Conservation (phyloP, 306 rosid genomes). For the Oemleria cerasiformis region DNA sequence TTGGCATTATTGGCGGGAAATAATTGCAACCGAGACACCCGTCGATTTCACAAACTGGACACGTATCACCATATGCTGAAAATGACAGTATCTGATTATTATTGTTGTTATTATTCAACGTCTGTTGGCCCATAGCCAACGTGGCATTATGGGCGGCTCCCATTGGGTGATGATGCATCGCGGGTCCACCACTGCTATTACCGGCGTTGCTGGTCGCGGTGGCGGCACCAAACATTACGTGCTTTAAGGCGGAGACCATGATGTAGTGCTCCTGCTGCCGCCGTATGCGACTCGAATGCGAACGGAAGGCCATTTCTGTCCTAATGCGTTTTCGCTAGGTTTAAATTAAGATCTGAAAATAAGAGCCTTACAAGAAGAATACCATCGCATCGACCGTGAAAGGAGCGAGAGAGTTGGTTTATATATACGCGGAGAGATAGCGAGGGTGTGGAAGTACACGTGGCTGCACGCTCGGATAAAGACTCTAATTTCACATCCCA, state of each 20-base stretch:
- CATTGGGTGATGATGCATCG: neutral
- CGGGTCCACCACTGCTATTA: neutral
- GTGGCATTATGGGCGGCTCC: slow-evolving; percentile 5
- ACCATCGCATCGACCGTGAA: neutral
- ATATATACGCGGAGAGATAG: neutral
- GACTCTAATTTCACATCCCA: no score
- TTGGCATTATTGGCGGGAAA: neutral
- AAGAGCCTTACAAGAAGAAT: neutral
- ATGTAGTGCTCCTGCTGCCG: slow-evolving; percentile 47
- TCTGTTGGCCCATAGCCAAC: no score
- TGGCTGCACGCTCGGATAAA: no score
- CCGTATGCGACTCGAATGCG: neutral
- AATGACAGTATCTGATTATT: neutral
- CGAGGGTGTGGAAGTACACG: neutral
- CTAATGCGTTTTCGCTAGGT: neutral
- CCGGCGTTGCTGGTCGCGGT: slow-evolving; percentile 2
- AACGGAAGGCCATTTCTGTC: neutral
- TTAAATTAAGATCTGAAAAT: neutral
- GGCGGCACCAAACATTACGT: slow-evolving; percentile 23
- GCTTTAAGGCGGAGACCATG: slow-evolving; percentile 50
- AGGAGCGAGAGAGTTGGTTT: neutral
- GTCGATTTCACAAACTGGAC: slow-evolving; percentile 28
- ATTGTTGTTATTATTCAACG: neutral
- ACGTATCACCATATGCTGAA: slow-evolving; percentile 13
- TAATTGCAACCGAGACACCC: slow-evolving; percentile 53